phyloP scores from a whole-genome alignment of 176 grass and related monocot genomes.

The Melocanna baccifera region DNA sequence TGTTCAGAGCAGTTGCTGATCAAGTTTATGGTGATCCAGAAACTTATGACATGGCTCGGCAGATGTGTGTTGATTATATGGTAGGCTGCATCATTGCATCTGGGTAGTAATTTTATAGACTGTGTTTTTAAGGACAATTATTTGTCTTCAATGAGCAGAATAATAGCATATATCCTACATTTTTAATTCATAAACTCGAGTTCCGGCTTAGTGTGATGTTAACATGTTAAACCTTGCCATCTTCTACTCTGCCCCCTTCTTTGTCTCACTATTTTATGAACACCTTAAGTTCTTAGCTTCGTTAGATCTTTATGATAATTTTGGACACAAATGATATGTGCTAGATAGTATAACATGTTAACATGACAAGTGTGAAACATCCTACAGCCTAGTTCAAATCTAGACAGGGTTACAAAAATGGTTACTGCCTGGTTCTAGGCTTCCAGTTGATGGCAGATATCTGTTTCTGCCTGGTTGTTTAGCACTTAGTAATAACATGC shows the following conservation, averaged over 20 bases:
- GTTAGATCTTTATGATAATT: not conserved
- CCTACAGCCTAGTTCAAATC: not conserved
- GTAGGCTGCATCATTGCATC: conserved; percentile 41
- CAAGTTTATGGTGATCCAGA: conserved; percentile 98
- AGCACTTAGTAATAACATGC: not conserved
- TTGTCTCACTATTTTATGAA: not conserved
- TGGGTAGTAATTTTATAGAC: not conserved
- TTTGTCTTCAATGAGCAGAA: not conserved
- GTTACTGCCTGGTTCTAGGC: not conserved
- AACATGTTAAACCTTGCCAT: not conserved
- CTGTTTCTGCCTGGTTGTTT: conserved; percentile 17
- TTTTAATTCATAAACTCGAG: not conserved
- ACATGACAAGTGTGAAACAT: not conserved
- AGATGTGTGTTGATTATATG: conserved; percentile 99
- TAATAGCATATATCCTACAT: not conserved
- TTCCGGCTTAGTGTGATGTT: not conserved
- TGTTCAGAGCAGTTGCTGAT: conserved; percentile 97
- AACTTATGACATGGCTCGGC: conserved; percentile 89
- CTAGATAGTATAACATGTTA: conserved; percentile 5
- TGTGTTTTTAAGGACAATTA: not conserved
- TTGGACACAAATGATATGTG: not conserved
- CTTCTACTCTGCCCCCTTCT: not conserved
- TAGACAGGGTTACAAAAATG: not conserved
- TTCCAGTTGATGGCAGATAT: conserved; percentile 10
- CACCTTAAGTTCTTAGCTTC: conserved; percentile 1